These are phyloP conservation scores for Verticillium tricorpus DNA, from an alignment of 2,329 filamentous ascomycete genomes.

Conservation along the genomic window DNA sequence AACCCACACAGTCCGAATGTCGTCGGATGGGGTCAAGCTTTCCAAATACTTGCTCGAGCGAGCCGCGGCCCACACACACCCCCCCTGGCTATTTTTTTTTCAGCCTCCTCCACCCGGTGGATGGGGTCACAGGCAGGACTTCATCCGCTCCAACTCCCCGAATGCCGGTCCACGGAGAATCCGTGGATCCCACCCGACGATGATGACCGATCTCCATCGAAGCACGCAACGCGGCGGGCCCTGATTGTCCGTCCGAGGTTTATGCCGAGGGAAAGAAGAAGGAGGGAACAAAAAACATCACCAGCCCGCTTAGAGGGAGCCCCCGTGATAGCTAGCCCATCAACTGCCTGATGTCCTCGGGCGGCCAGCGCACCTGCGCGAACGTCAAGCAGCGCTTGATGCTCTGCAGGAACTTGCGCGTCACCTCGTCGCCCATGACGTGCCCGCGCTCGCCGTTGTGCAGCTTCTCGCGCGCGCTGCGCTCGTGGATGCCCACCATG, in stretches of 20 bases:
- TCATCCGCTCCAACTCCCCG: not conserved
- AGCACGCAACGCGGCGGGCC: not conserved
- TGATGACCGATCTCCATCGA: not conserved
- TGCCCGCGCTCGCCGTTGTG: constrained; percentile 85
- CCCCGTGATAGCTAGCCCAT: constrained; percentile 64
- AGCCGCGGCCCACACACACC: not conserved
- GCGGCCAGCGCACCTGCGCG: constrained; percentile 94
- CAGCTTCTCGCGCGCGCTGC: constrained; percentile 90
- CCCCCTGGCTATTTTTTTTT: not conserved
- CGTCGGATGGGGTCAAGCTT: not conserved
- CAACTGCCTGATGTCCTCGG: constrained; percentile 83
- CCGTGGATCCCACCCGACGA: not conserved
- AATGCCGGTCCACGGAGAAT: not conserved
- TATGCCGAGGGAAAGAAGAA: not conserved
- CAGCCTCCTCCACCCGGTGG: not conserved
- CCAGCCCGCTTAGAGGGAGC: not conserved
- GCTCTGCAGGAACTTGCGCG: constrained; percentile 92
- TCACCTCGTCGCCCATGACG: constrained; percentile 95
- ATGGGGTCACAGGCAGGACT: not conserved
- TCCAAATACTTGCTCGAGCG: not conserved
- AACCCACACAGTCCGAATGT: not conserved
- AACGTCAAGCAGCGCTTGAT: constrained; percentile 97
- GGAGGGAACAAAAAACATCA: not conserved
- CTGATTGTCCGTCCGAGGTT: not conserved
- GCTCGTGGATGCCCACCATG: constrained; percentile 99